Conservation (phyloP, 2,329 filamentous ascomycete genomes). For the Xylariaceae sp. region DNA sequence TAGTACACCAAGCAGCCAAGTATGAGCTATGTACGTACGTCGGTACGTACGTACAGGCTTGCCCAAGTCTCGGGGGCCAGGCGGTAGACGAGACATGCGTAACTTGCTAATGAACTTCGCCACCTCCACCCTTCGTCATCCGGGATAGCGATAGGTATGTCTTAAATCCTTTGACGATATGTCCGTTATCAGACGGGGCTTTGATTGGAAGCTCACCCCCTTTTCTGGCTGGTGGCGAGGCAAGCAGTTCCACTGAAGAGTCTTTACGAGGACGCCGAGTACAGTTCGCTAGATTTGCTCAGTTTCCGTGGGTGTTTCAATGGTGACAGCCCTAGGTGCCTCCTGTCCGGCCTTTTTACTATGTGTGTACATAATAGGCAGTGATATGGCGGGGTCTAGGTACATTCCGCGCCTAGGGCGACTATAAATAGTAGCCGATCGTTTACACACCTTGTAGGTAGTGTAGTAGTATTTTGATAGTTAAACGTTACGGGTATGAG, state of each 20-base stretch:
- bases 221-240: not conserved
- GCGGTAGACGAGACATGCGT: conserved; percentile 1
- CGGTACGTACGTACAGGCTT: no score
- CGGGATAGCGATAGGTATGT: no score
- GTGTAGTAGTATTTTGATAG: not conserved
- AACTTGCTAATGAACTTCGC: conserved; percentile 4
- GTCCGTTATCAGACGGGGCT: not conserved
- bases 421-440: not conserved
- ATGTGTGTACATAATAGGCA: no score
- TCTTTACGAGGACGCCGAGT: not conserved
- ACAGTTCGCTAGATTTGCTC: no score
- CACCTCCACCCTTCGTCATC: conserved; percentile 7
- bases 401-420: not conserved
- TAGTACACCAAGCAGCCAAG: no score
- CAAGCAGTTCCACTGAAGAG: not conserved
- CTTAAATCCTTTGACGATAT: not conserved
- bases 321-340: no score
- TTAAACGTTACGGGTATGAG: not conserved
- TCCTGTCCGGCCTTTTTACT: no score
- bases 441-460: not conserved
- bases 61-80: no score
- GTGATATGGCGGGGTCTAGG: not conserved
- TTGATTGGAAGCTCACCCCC: not conserved
- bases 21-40: no score
- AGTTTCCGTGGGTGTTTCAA: no score